These are phyloP conservation scores for Erythrophleum ivorense DNA, from an alignment of 331 rosid species.

Conservation along the genomic window DNA sequence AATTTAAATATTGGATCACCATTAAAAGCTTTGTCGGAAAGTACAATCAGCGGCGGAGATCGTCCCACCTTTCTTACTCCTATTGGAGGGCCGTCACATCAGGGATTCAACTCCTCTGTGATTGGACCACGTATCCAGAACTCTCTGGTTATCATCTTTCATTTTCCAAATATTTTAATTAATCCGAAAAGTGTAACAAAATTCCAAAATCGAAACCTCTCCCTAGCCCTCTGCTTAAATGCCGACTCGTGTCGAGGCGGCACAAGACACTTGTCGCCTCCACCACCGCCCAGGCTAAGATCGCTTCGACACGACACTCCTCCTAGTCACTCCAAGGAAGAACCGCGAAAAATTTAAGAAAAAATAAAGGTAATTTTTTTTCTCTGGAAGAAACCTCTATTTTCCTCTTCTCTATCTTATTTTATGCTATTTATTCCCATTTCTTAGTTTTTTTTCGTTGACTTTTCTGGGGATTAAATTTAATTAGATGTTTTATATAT, in stretches of 20 bases:
- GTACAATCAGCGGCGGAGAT: constrained; percentile 37
- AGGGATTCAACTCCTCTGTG: background rate
- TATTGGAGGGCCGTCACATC: constrained; percentile 53
- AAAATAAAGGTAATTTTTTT: constrained; percentile 27
- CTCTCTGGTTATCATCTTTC: constrained; percentile 13
- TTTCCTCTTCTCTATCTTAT: background rate
- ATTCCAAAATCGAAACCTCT: constrained; percentile 26
- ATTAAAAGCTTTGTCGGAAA: constrained; percentile 58
- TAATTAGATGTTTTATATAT: background rate
- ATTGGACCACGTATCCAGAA: constrained; percentile 75
- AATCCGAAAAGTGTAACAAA: background rate
- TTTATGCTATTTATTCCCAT: background rate
- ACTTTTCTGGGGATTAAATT: background rate
- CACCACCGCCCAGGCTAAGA: constrained; percentile 48
- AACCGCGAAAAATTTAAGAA: background rate
- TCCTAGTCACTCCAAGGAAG: constrained; percentile 24
- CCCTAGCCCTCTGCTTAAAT: constrained; percentile 52
- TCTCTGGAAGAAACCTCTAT: background rate
- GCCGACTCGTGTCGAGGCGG: constrained; percentile 52
- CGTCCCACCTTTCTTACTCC: constrained; percentile 32
- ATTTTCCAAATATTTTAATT: background rate
- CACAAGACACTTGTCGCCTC: constrained; percentile 84
- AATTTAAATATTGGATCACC: constrained; percentile 32
- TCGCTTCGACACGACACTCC: constrained; percentile 48
- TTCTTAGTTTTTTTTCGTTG: background rate